These are phyloP conservation scores for Aureobasidium mangrovei DNA, from an alignment of 2,329 filamentous ascomycete species.

Conservation along the genomic window DNA sequence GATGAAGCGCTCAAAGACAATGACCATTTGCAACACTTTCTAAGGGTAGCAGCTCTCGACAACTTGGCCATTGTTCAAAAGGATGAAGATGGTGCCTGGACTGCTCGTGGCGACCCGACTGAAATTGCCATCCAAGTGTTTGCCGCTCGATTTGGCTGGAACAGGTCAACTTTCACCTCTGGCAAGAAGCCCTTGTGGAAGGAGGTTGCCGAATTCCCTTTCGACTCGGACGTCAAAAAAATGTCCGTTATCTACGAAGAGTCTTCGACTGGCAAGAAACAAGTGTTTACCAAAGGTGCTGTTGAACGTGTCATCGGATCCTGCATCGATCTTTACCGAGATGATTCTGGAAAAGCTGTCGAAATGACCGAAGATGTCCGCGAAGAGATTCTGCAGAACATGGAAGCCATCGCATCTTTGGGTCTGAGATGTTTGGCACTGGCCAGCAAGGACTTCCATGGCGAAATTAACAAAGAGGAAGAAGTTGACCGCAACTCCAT, in stretches of 20 bases:
- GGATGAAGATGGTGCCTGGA: conserved; percentile 48
- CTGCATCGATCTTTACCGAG: conserved; percentile 44
- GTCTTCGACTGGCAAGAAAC: conserved; percentile 25
- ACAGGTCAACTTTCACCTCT: conserved; percentile 44
- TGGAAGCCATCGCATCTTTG: conserved; percentile 57
- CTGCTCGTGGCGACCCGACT: conserved; percentile 58
- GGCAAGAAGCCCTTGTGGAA: conserved; percentile 46
- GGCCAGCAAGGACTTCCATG: conserved; percentile 41
- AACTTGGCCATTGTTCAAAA: conserved; percentile 57
- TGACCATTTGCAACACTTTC: conserved; percentile 30
- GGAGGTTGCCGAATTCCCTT: conserved; percentile 60
- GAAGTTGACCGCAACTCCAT: conserved; percentile 51
- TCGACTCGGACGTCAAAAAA: conserved; percentile 66
- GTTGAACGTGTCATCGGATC: conserved; percentile 60
- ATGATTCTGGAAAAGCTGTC: conserved; percentile 32
- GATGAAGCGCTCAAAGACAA: conserved; percentile 11
- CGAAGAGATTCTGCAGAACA: conserved; percentile 52
- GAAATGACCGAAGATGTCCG: conserved; percentile 44
- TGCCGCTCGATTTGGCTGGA: conserved; percentile 56
- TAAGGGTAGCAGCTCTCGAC: conserved; percentile 56
- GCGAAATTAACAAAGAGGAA: conserved; percentile 33
- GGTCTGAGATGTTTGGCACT: conserved; percentile 60
- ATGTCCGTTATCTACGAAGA: conserved; percentile 63
- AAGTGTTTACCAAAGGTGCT: conserved; percentile 56
- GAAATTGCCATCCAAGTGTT: conserved; percentile 71